Conservation (phyloP, 2,329 filamentous ascomycete species). For the Colletotrichum siamense region DNA sequence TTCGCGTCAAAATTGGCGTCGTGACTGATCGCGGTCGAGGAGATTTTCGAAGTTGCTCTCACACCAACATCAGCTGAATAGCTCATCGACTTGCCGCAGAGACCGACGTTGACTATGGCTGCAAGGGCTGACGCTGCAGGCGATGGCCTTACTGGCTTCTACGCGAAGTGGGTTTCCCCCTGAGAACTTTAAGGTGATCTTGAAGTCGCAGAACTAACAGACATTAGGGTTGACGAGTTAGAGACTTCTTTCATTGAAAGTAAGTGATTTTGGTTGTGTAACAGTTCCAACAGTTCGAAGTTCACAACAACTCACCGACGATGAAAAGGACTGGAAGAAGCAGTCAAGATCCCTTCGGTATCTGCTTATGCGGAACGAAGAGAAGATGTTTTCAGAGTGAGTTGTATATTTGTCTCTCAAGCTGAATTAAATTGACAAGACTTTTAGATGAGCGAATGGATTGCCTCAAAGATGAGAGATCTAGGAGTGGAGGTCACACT, state of each 20-base stretch:
- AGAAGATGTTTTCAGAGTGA: conserved; percentile 81
- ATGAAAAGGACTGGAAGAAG: conserved; percentile 67
- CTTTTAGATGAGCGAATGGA: conserved; percentile 83
- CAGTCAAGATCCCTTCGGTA: conserved; percentile 94
- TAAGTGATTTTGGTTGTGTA: not conserved
- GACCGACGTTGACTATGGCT: not conserved
- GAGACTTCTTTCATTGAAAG: conserved; percentile 2
- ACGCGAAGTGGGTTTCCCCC: not conserved
- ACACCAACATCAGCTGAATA: not conserved
- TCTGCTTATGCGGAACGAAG: conserved; percentile 90
- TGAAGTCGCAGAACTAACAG: not conserved
- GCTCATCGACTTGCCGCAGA: not conserved
- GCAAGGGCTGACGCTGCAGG: not conserved
- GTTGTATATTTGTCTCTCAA: not conserved
- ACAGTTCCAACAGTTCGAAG: not conserved
- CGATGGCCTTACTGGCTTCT: not conserved
- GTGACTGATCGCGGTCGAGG: not conserved
- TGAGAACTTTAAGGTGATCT: not conserved
- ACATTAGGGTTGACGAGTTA: conserved; percentile 7
- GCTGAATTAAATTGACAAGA: not conserved
- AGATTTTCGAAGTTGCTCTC: not conserved
- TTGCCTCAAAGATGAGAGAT: conserved; percentile 81
- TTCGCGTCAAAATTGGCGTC: not conserved
- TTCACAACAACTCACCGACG: not conserved
- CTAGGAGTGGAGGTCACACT: conserved; percentile 89